Base-by-base conservation (phyloP, 1,139 yeast genomes). In the Saccharomycopsis phalli region DNA sequence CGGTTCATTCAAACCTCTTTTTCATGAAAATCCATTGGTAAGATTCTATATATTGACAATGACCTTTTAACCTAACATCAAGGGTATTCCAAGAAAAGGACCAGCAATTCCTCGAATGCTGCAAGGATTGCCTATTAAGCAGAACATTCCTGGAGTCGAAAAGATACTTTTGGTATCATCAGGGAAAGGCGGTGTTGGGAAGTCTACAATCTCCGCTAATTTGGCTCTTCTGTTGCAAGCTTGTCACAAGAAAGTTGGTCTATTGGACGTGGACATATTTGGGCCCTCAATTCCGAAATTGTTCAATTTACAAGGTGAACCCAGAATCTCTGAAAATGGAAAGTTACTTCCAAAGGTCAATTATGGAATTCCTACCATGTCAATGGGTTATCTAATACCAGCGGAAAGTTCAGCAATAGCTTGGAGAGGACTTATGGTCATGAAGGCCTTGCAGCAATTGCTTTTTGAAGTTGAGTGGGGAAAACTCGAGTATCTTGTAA, bases 361-460 rank as follows among this genome's bases (percentile, higher is more conserved):
- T 53, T 82, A 79, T 50, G 95, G 95, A 0, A 57, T 84, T 1
- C 78, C 81, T 50, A 75, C 91, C 4, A 84, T 84, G 95, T 82
- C 94, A 0, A 84, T 84, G 94, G 95, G 95, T 0, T 83, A 79
- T 52, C 61, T 84, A 50, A 72, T 84, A 1, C 67, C 72, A 0
- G 62, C 68, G n/a, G 82, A 82, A 21, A 74, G 68, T 31, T 69
- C 69, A 37, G 86, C 94, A 0, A 71, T 86, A 3, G 93, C 81
- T 0, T 84, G 95, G 95, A 63, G 95, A 46, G 95, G 95, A 0
- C 59, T 83, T 34, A 76, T 84, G 76, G 91, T 84, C 25, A 86
- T 82, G 76, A 84, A 84, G 55, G 95, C 94, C 0, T 58, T 84
- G 22, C 87, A 84, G 50, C 95, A 84, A 53, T 65, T 84, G 16